Conservation (phyloP, 192 early-diverging fungal species). For the Coemansia sp. region DNA sequence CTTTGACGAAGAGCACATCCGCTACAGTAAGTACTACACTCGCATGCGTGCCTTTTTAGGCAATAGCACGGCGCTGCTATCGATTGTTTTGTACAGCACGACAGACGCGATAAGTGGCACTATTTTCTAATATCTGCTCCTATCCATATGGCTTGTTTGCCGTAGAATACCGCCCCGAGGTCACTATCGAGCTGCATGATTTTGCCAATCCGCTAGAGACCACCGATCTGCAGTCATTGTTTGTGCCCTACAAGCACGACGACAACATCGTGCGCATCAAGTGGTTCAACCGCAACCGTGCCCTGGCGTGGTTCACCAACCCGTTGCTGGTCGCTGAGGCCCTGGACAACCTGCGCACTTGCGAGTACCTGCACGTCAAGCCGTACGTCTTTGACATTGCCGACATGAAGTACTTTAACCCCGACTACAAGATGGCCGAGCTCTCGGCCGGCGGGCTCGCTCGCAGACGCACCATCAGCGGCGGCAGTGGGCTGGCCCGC, state of each 20-base stretch:
- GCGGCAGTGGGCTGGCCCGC: constrained; percentile 47
- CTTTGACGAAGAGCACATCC: constrained; percentile 55
- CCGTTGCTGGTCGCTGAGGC: constrained; percentile 44
- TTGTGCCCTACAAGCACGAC: constrained; percentile 46
- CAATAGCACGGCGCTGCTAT: neutral
- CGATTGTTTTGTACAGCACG: neutral
- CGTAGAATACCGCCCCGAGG: constrained; percentile 56
- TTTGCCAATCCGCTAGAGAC: constrained; percentile 55
- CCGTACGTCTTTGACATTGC: constrained; percentile 41
- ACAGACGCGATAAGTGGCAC: neutral
- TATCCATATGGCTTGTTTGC: neutral
- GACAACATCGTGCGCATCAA: constrained; percentile 59
- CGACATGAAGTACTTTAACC: constrained; percentile 58
- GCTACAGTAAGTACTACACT: constrained; percentile 49
- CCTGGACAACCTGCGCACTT: constrained; percentile 43
- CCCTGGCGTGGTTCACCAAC: constrained; percentile 56
- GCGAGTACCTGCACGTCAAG: constrained; percentile 51
- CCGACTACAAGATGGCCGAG: constrained; percentile 43
- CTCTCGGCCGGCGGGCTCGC: constrained; percentile 28
- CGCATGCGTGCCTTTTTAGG: neutral
- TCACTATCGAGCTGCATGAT: constrained; percentile 57
- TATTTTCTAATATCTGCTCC: neutral
- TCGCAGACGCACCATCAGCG: constrained; percentile 55
- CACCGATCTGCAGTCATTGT: constrained; percentile 49
- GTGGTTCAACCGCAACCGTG: constrained; percentile 59